These are phyloP conservation scores for Xylariaceae sp. DNA, from an alignment of 2,329 filamentous ascomycete genomes.

Conservation along the genomic window DNA sequence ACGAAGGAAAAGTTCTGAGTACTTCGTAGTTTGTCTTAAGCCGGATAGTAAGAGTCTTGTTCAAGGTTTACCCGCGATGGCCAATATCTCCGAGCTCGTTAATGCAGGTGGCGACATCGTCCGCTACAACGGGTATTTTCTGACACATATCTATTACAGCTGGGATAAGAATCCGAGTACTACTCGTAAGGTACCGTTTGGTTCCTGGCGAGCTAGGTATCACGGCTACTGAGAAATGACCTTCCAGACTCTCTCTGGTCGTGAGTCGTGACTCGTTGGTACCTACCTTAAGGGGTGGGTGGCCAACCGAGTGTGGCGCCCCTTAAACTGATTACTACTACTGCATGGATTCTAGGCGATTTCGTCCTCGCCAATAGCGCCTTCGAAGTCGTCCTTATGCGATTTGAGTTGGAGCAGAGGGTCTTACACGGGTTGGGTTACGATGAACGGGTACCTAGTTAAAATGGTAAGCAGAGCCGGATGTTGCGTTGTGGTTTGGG, in stretches of 20 bases:
- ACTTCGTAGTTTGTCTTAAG: too few relatives aligned
- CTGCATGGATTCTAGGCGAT: conserved; percentile 10
- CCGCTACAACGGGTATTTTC: too few relatives aligned
- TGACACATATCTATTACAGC: too few relatives aligned
- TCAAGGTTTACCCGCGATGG: too few relatives aligned
- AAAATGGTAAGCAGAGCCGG: conserved; percentile 15
- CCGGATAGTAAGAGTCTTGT: too few relatives aligned
- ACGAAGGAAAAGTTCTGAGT: too few relatives aligned
- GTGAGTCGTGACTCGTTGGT: neutral
- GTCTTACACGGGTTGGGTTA: conserved; percentile 14
- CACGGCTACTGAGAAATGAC: neutral
- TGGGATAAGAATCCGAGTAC: too few relatives aligned
- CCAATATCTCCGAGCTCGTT: too few relatives aligned
- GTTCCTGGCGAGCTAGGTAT: neutral
- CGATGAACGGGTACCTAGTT: conserved; percentile 5
- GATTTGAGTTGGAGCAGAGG: conserved; percentile 7
- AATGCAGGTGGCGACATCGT: too few relatives aligned
- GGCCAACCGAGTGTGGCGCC: conserved; percentile 2
- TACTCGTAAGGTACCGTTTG: neutral
- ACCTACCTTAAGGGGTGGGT: conserved; percentile 2
- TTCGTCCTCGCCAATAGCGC: conserved; percentile 6
- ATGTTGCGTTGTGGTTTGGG: conserved; percentile 1
- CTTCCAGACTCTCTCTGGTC: neutral
- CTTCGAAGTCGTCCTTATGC: conserved; percentile 4
- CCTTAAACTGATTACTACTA: conserved; percentile 1